Evolutionary conservation across 2,329 filamentous ascomycete genomes (phyloP).

Genomic region (Penicillium sp.): DNA sequence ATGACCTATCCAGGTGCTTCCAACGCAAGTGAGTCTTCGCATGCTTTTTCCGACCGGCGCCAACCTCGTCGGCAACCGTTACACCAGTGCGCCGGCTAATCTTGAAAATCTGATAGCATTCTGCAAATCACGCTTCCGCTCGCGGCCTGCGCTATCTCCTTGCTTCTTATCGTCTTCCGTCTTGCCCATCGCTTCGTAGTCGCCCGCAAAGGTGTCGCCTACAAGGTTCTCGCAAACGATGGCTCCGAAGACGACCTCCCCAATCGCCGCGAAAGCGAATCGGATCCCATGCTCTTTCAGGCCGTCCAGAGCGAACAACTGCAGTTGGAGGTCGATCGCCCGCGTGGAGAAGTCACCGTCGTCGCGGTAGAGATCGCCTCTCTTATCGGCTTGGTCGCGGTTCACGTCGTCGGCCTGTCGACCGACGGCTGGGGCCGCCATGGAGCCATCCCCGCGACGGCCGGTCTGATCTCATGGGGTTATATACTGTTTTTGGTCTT

Average conservation of each 20-base stretch:
- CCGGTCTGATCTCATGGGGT: slow-evolving; percentile 71
- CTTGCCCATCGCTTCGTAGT: slow-evolving; percentile 54
- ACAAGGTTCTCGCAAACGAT: slow-evolving; percentile 48
- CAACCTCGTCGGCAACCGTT: neutral
- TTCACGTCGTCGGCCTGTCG: slow-evolving; percentile 65
- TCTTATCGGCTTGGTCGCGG: slow-evolving; percentile 66
- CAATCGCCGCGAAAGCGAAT: slow-evolving; percentile 59
- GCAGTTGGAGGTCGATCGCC: slow-evolving; percentile 67
- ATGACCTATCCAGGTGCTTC: slow-evolving; percentile 64
- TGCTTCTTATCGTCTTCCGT: slow-evolving; percentile 63
- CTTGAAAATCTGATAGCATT: slow-evolving; percentile 55
- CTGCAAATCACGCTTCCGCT: slow-evolving; percentile 78
- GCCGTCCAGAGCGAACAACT: slow-evolving; percentile 50
- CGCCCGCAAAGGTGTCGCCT: slow-evolving; percentile 56
- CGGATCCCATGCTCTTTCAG: slow-evolving; percentile 54
- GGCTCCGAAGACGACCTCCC: slow-evolving; percentile 48
- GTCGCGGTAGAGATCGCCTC: slow-evolving; percentile 73
- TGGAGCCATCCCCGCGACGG: slow-evolving; percentile 60
- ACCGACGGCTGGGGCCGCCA: slow-evolving; percentile 59
- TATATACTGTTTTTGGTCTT: slow-evolving; percentile 75
- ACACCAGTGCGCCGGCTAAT: slow-evolving; percentile 11
- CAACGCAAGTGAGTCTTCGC: slow-evolving; percentile 50
- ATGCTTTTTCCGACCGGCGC: neutral
- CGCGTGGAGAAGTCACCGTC: slow-evolving; percentile 68
- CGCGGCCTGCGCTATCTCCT: slow-evolving; percentile 66